These are phyloP conservation scores for Ceratobasidium papillatum DNA, from an alignment of 1,284 basidiomycete genomes.

Conservation along the genomic window DNA sequence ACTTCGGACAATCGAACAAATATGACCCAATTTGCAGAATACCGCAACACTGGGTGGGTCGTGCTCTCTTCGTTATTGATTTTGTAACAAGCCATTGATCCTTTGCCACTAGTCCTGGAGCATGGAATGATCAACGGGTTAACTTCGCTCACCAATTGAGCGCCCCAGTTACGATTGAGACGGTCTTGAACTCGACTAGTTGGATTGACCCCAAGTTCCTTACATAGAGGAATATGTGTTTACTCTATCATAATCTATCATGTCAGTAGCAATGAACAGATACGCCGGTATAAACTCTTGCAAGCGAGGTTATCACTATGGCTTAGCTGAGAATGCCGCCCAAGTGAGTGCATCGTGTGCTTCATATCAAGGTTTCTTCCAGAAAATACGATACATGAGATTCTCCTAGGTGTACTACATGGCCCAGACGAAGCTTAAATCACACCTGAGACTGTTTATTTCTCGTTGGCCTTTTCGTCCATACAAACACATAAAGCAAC, in stretches of 20 bases:
- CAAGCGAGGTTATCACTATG: too few species aligned
- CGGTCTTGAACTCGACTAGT: conserved; percentile 45
- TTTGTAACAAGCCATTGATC: background rate
- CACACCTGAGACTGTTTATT: background rate
- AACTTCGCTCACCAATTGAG: conserved; percentile 38
- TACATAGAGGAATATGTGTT: background rate
- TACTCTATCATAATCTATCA: background rate
- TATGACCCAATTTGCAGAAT: conserved; percentile 45
- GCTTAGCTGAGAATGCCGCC: too few species aligned
- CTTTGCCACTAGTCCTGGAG: conserved; percentile 10
- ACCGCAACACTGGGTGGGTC: conserved; percentile 43
- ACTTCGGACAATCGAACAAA: conserved; percentile 42
- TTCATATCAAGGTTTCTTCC: background rate
- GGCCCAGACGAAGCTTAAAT: background rate
- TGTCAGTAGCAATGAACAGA: background rate
- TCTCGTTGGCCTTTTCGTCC: conserved; percentile 37
- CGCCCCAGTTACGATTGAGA: conserved; percentile 37
- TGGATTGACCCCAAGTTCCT: conserved; percentile 46
- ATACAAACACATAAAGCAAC: conserved; percentile 35
- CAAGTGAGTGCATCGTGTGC: too few species aligned
- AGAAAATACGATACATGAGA: background rate
- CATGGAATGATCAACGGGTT: conserved; percentile 39
- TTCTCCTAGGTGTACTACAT: background rate
- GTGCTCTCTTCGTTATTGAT: background rate
- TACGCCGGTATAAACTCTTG: too few species aligned